A percentile compares a stretch with the other conserved stretches of the same genome.
phyloP scores from a whole-genome alignment of 2,329 filamentous ascomycete genomes.

The Pseudogymnoascus sp. region DNA sequence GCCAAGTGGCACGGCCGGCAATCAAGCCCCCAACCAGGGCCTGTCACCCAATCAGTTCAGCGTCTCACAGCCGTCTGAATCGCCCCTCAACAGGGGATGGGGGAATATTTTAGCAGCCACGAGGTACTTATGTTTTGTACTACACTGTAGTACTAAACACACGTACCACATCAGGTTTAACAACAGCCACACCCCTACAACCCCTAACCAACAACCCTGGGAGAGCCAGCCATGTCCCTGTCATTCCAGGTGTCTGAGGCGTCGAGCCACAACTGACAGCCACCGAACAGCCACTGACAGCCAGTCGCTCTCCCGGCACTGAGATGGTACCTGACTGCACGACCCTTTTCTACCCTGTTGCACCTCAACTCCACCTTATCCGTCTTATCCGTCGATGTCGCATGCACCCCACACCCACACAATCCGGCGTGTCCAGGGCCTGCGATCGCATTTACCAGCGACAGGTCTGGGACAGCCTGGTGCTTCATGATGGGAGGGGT shows the following conservation, averaged over 20 bases:
- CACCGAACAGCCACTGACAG: neutral
- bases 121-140: neutral
- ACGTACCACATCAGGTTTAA: neutral
- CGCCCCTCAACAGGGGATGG: neutral
- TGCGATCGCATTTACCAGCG: constrained; percentile 4
- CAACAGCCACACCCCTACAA: neutral
- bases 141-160: neutral
- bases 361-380: neutral
- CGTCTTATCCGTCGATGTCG: neutral
- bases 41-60: constrained; percentile 5
- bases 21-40: neutral
- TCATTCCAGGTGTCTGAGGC: neutral
- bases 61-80: constrained; percentile 5
- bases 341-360: neutral
- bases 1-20: neutral
- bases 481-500: constrained; percentile 7
- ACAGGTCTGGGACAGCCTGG: constrained; percentile 5
- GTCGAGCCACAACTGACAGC: constrained; percentile 1
- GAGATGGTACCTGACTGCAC: neutral
- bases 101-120: neutral
- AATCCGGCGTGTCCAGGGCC: neutral
- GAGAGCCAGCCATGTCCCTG: neutral
- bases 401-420: constrained; percentile 1
- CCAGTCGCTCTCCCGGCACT: neutral
- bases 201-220: neutral